These are phyloP conservation scores for Candida sp. DNA, from an alignment of 1,139 yeast genomes.

Conservation along the genomic window DNA sequence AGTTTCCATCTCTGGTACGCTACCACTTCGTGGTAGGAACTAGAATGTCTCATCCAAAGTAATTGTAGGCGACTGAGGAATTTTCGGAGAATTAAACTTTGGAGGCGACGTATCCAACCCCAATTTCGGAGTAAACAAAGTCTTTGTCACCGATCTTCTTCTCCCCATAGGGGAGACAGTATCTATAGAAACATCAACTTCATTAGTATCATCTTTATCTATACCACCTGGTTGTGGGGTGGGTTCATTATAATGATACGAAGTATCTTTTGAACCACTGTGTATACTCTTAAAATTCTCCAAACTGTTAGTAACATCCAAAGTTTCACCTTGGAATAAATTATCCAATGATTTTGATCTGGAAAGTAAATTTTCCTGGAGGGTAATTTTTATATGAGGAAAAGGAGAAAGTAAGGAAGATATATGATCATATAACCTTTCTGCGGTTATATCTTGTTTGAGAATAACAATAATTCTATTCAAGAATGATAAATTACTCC, in stretches of 20 bases:
- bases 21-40: no score
- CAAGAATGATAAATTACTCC: constrained; percentile 45
- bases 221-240: constrained; percentile 24
- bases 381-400: constrained; percentile 24
- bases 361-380: constrained; percentile 41
- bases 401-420: constrained; percentile 7
- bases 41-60: constrained; percentile 35
- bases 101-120: constrained; percentile 15
- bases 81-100: constrained; percentile 3
- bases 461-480: constrained; percentile 40
- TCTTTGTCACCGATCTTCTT: constrained; percentile 28
- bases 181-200: background rate
- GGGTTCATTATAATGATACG: constrained; percentile 33
- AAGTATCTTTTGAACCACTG: constrained; percentile 6
- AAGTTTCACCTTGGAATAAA: constrained; percentile 10
- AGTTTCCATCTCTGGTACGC: no score
- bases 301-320: constrained; percentile 18
- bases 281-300: constrained; percentile 21
- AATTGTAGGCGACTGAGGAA: constrained; percentile 36
- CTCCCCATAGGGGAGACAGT: constrained; percentile 10
- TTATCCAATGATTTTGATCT: constrained; percentile 38
- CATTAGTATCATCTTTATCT: background rate
- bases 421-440: constrained; percentile 19
- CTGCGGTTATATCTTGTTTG: constrained; percentile 28
- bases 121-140: constrained; percentile 34